Evolutionary conservation across 352 stramenopile genomes (phyloP).

Genomic region (Peronospora belbahrii): DNA sequence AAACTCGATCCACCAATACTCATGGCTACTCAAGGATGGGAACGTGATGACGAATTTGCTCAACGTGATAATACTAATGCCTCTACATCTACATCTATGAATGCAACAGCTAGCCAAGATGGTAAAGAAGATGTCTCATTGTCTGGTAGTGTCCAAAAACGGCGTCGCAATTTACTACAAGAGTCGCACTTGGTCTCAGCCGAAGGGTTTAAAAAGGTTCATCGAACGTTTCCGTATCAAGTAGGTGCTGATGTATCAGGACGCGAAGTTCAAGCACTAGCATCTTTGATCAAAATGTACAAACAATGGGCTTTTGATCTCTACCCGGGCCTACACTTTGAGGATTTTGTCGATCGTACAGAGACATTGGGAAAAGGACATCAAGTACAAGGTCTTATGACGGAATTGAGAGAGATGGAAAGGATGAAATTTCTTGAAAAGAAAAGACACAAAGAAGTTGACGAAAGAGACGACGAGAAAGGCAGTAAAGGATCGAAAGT

Average conservation of each 20-base stretch:
- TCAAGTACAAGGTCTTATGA: constrained; percentile 54
- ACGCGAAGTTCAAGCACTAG: constrained; percentile 58
- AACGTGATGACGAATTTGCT: constrained; percentile 41
- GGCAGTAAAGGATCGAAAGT: constrained; percentile 28
- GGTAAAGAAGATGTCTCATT: neutral
- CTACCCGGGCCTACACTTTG: constrained; percentile 74
- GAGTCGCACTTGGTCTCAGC: constrained; percentile 57
- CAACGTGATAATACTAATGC: constrained; percentile 9
- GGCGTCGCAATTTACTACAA: constrained; percentile 48
- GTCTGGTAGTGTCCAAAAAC: constrained; percentile 16
- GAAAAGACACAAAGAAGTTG: constrained; percentile 6
- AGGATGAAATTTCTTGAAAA: constrained; percentile 35
- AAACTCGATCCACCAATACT: constrained; percentile 19
- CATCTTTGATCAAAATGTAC: constrained; percentile 69
- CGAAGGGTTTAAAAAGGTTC: constrained; percentile 63
- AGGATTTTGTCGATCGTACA: constrained; percentile 66
- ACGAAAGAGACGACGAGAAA: constrained; percentile 5
- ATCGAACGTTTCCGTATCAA: constrained; percentile 65
- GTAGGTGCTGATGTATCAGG: constrained; percentile 42
- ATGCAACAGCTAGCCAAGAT: constrained; percentile 3
- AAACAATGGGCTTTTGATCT: constrained; percentile 83
- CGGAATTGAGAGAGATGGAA: constrained; percentile 50
- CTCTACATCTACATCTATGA: neutral
- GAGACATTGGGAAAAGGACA: constrained; percentile 54
- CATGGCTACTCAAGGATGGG: constrained; percentile 50